Percentiles rank a stretch among this genome's conserved stretches.
These are phyloP conservation scores for Microthyrium microscopicum DNA, from an alignment of 2,329 filamentous ascomycete species.

Conservation along the genomic window DNA sequence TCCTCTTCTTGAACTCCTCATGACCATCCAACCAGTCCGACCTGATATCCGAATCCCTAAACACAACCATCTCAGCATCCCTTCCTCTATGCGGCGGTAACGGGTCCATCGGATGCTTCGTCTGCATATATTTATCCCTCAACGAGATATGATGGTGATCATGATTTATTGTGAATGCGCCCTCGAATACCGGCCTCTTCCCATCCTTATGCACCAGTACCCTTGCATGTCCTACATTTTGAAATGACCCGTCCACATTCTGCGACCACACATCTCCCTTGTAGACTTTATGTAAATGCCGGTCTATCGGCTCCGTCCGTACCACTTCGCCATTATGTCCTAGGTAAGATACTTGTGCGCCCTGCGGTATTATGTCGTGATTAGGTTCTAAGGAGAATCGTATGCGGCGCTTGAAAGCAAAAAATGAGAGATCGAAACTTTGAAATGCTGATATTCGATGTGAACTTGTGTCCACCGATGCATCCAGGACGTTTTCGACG, in stretches of 20 bases:
- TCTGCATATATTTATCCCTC: conserved; percentile 54
- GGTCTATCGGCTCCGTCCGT: conserved; percentile 50
- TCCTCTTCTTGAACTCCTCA: conserved; percentile 45
- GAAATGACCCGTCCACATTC: conserved; percentile 50
- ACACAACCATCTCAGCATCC: conserved; percentile 75
- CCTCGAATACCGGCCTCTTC: conserved; percentile 65
- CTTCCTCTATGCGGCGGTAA: conserved; percentile 33
- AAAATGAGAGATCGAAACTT: conserved; percentile 71
- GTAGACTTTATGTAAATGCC: conserved; percentile 65
- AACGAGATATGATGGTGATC: conserved; percentile 81
- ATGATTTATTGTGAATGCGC: conserved; percentile 64
- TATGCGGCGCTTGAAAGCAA: conserved; percentile 45
- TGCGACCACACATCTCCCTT: conserved; percentile 62
- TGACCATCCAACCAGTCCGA: conserved; percentile 19
- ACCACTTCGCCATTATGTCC: conserved; percentile 52
- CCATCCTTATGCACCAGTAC: conserved; percentile 68
- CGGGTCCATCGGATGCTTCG: conserved; percentile 57
- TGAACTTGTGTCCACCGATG: conserved; percentile 61
- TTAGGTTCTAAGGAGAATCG: conserved; percentile 78
- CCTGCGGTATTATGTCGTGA: conserved; percentile 67
- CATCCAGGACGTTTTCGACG: conserved; percentile 56
- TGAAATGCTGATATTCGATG: conserved; percentile 67
- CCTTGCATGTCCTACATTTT: conserved; percentile 71
- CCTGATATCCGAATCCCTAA: conserved; percentile 75
- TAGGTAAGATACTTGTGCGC: conserved; percentile 58